These are phyloP conservation scores for Obba rivulosa DNA, from an alignment of 768 basidiomycete species.

Conservation along the genomic window DNA sequence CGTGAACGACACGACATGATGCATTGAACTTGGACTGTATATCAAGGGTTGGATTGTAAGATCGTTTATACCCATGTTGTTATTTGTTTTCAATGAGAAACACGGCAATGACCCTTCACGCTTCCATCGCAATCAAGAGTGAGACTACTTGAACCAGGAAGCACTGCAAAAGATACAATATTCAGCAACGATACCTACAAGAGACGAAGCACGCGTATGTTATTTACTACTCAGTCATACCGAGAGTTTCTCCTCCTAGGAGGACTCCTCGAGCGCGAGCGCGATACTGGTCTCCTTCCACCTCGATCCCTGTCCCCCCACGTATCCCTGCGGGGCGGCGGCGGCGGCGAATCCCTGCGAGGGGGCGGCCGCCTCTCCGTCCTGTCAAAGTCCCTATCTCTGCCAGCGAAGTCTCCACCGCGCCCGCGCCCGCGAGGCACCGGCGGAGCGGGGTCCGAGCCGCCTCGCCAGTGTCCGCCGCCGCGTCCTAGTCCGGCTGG, in stretches of 20 bases:
- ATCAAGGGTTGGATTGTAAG: too few species aligned
- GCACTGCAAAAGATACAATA: too few species aligned
- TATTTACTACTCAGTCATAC: constrained; percentile 13
- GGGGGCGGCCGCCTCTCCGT: constrained; percentile 39
- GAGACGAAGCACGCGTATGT: too few species aligned
- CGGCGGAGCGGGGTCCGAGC: constrained; percentile 44
- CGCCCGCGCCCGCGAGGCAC: constrained; percentile 38
- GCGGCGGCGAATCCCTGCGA: constrained; percentile 42
- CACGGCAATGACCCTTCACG: too few species aligned
- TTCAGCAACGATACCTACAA: too few species aligned
- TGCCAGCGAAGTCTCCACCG: constrained; percentile 22
- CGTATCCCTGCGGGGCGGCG: constrained; percentile 26
- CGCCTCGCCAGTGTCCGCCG: constrained; percentile 71
- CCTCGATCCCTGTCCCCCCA: constrained; percentile 25
- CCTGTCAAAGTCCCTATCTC: constrained; percentile 19
- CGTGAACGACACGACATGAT: too few species aligned
- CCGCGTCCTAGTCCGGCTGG: constrained; percentile 44
- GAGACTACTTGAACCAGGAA: too few species aligned
- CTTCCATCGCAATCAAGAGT: too few species aligned
- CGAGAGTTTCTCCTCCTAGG: constrained; percentile 25
- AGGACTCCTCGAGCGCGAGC: constrained; percentile 37
- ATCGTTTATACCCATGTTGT: too few species aligned
- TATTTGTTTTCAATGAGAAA: too few species aligned
- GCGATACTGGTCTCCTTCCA: constrained; percentile 27
- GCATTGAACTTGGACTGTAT: too few species aligned